Percentiles rank a stretch among this genome's conserved stretches.
Conservation (phyloP, 2,329 filamentous ascomycete genomes). For the Lecanoromycetidae sp. region DNA sequence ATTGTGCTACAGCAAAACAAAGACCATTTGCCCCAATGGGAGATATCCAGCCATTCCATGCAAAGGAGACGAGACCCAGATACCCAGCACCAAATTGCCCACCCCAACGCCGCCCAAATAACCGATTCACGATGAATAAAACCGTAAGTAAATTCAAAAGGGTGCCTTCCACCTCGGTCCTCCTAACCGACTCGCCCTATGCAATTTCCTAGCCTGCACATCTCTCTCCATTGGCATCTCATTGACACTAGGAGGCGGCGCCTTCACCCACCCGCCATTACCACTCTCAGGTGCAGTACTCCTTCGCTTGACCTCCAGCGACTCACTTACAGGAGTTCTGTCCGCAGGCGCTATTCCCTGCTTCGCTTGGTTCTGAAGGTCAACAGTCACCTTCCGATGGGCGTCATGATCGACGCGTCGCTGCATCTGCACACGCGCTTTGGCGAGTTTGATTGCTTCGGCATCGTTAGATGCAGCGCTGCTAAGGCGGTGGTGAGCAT, state of each 20-base stretch:
- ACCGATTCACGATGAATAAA: no score
- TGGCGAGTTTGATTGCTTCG: constrained; percentile 12
- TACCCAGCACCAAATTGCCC: no score
- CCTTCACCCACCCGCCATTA: constrained; percentile 12
- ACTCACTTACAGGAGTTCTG: background rate
- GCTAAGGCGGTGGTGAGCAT: background rate
- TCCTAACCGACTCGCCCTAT: constrained; percentile 4
- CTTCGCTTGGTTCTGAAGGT: background rate
- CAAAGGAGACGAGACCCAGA: no score
- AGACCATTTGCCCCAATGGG: no score
- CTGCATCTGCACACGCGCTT: constrained; percentile 7
- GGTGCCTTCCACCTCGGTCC: constrained; percentile 14
- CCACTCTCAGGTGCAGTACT: background rate
- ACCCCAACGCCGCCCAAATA: no score
- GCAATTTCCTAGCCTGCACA: constrained; percentile 6
- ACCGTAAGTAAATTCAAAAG: no score
- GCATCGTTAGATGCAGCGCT: background rate
- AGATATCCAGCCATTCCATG: no score
- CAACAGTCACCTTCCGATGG: background rate
- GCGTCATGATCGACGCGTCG: background rate
- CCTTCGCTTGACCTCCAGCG: background rate
- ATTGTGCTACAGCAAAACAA: no score
- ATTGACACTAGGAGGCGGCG: constrained; percentile 3
- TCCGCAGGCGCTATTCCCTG: no score
- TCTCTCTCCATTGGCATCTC: background rate